Evolutionary conservation across 805 yeast species (phyloP).

Genomic region (Brettanomyces anomalus): DNA sequence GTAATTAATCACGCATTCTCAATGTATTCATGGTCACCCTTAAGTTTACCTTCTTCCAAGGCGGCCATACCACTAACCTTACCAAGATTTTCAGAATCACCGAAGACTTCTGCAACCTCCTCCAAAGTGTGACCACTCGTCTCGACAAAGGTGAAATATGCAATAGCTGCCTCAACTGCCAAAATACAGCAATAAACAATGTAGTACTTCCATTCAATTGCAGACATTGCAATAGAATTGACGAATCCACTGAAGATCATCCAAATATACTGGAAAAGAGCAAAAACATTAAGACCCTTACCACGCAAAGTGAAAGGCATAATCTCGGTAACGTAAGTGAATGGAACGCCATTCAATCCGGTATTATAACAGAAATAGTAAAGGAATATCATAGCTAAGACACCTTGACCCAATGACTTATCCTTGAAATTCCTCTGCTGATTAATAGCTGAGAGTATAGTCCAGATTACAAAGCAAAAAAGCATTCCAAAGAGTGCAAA

Average conservation of each 20-base stretch:
- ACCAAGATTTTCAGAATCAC: slow-evolving; percentile 3
- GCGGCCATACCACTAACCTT: slow-evolving; percentile 1
- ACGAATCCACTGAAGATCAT: slow-evolving; percentile 25
- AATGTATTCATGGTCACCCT: not conserved
- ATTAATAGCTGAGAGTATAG: slow-evolving; percentile 1
- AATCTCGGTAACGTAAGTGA: slow-evolving; percentile 36
- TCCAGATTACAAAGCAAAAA: slow-evolving; percentile 11
- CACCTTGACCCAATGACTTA: slow-evolving; percentile 20
- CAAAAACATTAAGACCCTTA: slow-evolving; percentile 12
- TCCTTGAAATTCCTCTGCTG: slow-evolving; percentile 1
- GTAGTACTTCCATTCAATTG: slow-evolving; percentile 28
- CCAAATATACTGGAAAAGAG: slow-evolving; percentile 7
- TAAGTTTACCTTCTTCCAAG: not conserved
- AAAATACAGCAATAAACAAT: slow-evolving; percentile 11
- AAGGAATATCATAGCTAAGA: slow-evolving; percentile 41
- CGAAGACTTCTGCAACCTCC: slow-evolving; percentile 23
- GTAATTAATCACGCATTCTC: too few species aligned
- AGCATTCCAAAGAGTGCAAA: slow-evolving; percentile 11
- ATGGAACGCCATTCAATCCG: slow-evolving; percentile 38
- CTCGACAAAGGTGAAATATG: slow-evolving; percentile 20
- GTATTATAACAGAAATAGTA: slow-evolving; percentile 34
- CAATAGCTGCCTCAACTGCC: slow-evolving; percentile 18
- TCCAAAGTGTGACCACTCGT: slow-evolving; percentile 31
- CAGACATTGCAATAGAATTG: slow-evolving; percentile 29
- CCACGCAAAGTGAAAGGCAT: slow-evolving; percentile 21